A percentile compares a stretch with the other conserved stretches of the same genome.
Conservation (phyloP, 345 rosid genomes). For the Hibiscus tridactylites region DNA sequence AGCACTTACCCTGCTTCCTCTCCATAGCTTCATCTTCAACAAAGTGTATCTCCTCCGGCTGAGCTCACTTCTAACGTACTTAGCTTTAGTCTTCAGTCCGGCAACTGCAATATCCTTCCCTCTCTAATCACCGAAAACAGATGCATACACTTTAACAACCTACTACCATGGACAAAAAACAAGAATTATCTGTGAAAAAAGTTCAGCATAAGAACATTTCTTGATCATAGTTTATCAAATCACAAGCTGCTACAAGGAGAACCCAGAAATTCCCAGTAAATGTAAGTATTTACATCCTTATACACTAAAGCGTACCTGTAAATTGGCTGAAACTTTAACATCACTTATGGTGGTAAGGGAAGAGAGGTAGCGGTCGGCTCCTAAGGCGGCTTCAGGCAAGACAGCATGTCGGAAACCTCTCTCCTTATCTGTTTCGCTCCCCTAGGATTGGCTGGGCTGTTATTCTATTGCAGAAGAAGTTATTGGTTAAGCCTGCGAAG, state of each 20-base stretch:
- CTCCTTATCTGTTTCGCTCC: constrained; percentile 83
- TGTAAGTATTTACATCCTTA: background rate
- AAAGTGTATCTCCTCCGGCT: constrained; percentile 80
- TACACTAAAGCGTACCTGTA: constrained; percentile 44
- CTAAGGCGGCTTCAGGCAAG: constrained; percentile 75
- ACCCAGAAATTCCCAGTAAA: no score
- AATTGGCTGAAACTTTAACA: constrained; percentile 73
- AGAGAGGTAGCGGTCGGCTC: constrained; percentile 80
- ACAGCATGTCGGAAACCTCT: constrained; percentile 91
- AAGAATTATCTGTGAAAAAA: background rate
- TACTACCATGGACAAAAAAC: constrained; percentile 10
- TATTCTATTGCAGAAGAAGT: no score
- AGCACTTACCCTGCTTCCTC: constrained; percentile 77
- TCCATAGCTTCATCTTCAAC: constrained; percentile 78
- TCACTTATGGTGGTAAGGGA: constrained; percentile 84
- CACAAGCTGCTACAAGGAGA: no score
- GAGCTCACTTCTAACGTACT: constrained; percentile 64
- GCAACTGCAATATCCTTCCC: constrained; percentile 85
- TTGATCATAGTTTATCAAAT: no score
- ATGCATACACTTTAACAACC: constrained; percentile 92
- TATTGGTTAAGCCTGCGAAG: no score
- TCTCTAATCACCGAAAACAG: constrained; percentile 88
- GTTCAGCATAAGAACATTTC: no score
- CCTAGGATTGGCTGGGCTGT: constrained; percentile 33
- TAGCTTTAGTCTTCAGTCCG: constrained; percentile 75